A percentile compares a stretch with the other conserved stretches of the same genome.
Evolutionary conservation across 345 rosid genomes (phyloP).

Genomic region (Anacardium occidentale): DNA sequence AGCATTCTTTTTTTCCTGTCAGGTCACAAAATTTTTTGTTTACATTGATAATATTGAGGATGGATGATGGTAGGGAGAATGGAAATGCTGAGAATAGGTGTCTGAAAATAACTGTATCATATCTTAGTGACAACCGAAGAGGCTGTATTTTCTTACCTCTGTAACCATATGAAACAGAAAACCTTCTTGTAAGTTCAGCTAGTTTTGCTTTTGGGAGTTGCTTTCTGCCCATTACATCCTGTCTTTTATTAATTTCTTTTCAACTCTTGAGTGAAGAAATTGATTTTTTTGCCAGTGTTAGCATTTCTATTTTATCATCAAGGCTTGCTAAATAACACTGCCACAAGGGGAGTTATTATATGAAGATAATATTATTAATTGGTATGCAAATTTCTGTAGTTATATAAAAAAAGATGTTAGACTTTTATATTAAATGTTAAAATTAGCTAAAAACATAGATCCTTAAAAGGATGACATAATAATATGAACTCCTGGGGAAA

Average conservation of each 20-base stretch:
- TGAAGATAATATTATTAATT: too few relatives aligned
- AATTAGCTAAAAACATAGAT: too few relatives aligned
- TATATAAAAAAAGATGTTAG: too few relatives aligned
- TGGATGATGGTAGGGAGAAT: slow-evolving; percentile 15
- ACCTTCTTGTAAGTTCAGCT: neutral
- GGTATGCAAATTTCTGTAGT: too few relatives aligned
- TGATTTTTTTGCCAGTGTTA: slow-evolving; percentile 9
- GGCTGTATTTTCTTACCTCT: slow-evolving; percentile 15
- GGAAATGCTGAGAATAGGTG: slow-evolving; percentile 22
- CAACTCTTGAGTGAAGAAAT: slow-evolving; percentile 17
- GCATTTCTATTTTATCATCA: neutral
- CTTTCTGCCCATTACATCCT: slow-evolving; percentile 8
- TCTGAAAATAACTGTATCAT: slow-evolving; percentile 35
- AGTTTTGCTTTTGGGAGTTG: slow-evolving; percentile 16
- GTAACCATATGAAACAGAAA: slow-evolving; percentile 21
- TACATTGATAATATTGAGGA: slow-evolving; percentile 11
- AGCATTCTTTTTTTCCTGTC: slow-evolving; percentile 30
- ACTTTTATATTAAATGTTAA: too few relatives aligned
- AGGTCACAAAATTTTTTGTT: slow-evolving; percentile 25
- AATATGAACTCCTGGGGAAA: too few relatives aligned
- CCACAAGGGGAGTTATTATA: too few relatives aligned
- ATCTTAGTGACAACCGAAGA: slow-evolving; percentile 25
- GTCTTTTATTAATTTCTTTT: slow-evolving; percentile 17
- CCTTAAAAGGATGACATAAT: too few relatives aligned
- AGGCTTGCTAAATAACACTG: neutral